These are phyloP conservation scores for Pythium sp. DNA, from an alignment of 352 stramenopile genomes.

Conservation along the genomic window DNA sequence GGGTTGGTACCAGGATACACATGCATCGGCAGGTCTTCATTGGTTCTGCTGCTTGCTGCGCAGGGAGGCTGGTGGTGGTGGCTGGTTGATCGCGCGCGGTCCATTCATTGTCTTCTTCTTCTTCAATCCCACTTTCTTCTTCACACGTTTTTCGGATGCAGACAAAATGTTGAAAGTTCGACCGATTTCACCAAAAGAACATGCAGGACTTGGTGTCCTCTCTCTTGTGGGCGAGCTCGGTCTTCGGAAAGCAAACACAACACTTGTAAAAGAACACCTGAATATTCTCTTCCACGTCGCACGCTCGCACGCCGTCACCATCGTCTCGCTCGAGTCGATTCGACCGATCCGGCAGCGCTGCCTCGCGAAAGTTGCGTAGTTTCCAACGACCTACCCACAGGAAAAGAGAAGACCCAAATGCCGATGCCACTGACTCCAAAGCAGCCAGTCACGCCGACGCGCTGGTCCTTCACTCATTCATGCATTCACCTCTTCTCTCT, in stretches of 20 bases:
- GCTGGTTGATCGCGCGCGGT: neutral
- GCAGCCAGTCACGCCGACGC: conserved; percentile 8
- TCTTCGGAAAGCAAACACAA: conserved; percentile 20
- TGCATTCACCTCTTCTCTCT: conserved; percentile 13
- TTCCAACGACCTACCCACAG: conserved; percentile 20
- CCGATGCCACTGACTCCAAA: conserved; percentile 11
- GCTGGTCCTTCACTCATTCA: conserved; percentile 22
- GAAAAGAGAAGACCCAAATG: conserved; percentile 7
- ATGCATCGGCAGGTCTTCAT: conserved; percentile 1
- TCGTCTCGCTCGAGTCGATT: conserved; percentile 5
- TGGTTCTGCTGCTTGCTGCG: conserved; percentile 9
- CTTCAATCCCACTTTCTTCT: neutral
- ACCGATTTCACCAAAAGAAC: conserved; percentile 13
- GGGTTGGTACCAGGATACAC: neutral
- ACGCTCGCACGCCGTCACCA: neutral
- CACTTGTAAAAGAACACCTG: conserved; percentile 19
- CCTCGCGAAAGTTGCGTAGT: conserved; percentile 12
- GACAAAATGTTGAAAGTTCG: conserved; percentile 14
- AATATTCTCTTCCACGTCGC: conserved; percentile 16
- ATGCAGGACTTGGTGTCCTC: conserved; percentile 7
- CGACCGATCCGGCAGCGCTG: conserved; percentile 1
- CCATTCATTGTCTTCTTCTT: conserved; percentile 8
- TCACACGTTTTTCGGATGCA: conserved; percentile 2
- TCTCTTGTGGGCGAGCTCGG: conserved; percentile 4
- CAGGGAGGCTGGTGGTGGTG: neutral